Percentiles rank a stretch among this genome's conserved stretches.
Conservation (phyloP, 2,329 filamentous ascomycete genomes). For the Dissoconium aciculare region DNA sequence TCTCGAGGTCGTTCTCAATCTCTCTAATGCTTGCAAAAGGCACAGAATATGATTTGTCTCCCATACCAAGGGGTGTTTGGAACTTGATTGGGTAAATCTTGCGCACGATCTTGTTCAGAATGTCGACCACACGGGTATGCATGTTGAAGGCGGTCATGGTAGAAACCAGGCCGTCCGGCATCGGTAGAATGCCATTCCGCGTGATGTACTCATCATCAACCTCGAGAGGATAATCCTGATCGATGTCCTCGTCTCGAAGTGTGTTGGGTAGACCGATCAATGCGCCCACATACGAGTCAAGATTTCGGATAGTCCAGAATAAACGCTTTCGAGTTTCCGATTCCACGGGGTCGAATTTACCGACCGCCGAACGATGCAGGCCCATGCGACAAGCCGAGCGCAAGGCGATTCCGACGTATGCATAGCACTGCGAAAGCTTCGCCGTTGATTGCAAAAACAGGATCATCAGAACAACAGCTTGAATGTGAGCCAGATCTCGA, state of each 20-base stretch:
- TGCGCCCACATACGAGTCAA: conserved; percentile 39
- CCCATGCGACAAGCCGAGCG: conserved; percentile 38
- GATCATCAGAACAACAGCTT: conserved; percentile 40
- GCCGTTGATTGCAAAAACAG: conserved; percentile 38
- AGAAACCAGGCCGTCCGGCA: conserved; percentile 41
- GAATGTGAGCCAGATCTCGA: conserved; percentile 34
- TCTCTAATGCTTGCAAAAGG: conserved; percentile 50
- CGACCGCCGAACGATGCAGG: conserved; percentile 34
- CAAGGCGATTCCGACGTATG: conserved; percentile 37
- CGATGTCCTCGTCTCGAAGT: conserved; percentile 35
- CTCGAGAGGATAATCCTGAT: conserved; percentile 33
- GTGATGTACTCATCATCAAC: conserved; percentile 39
- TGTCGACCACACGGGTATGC: conserved; percentile 42
- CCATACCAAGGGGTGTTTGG: conserved; percentile 23
- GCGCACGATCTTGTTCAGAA: conserved; percentile 47
- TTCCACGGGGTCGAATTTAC: conserved; percentile 34
- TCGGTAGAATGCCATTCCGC: conserved; percentile 34
- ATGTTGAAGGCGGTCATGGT: conserved; percentile 47
- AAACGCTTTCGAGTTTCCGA: conserved; percentile 36
- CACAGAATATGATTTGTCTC: conserved; percentile 44
- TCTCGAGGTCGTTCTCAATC: conserved; percentile 47
- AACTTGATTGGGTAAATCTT: conserved; percentile 50
- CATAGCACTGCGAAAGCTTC: conserved; percentile 38
- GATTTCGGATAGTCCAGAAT: conserved; percentile 37
- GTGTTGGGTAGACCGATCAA: conserved; percentile 36